A percentile compares a stretch with the other conserved stretches of the same genome.
Evolutionary conservation across 352 stramenopile genomes (phyloP).

Genomic region (Globisporangium barbulae): DNA sequence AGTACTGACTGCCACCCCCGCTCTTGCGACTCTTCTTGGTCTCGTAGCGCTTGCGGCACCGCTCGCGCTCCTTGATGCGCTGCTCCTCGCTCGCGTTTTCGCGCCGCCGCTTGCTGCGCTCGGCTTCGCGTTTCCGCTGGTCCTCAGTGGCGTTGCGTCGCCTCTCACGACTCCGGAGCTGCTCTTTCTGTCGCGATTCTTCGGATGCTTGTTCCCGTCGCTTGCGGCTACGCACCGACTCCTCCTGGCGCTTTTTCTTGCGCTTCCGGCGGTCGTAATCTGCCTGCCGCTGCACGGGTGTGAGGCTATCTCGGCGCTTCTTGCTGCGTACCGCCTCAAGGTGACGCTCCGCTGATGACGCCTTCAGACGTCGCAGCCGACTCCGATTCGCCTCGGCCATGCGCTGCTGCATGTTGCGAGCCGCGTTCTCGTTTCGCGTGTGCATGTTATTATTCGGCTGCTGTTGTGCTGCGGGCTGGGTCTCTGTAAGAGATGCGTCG

Average conservation of each 20-base stretch:
- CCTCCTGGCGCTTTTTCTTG: constrained; percentile 49
- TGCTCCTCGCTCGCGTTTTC: constrained; percentile 66
- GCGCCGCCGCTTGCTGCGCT: constrained; percentile 49
- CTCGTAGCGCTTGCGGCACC: constrained; percentile 65
- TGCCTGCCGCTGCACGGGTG: constrained; percentile 56
- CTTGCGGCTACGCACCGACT: constrained; percentile 43
- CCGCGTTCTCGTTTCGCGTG: background rate
- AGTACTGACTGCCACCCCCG: constrained; percentile 1
- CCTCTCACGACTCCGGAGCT: constrained; percentile 56
- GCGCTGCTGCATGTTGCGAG: constrained; percentile 20
- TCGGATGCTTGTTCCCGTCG: constrained; percentile 45
- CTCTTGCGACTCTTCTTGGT: constrained; percentile 33
- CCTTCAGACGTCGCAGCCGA: constrained; percentile 43
- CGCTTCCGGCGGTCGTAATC: constrained; percentile 60
- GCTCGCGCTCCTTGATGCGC: constrained; percentile 53
- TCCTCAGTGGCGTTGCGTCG: constrained; percentile 61
- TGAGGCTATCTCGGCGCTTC: constrained; percentile 55
- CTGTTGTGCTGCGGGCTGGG: background rate
- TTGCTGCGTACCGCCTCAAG: constrained; percentile 55
- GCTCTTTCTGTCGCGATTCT: constrained; percentile 45
- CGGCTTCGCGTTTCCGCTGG: constrained; percentile 56
- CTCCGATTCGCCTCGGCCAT: constrained; percentile 57
- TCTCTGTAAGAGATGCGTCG: background rate
- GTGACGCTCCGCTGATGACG: constrained; percentile 42
- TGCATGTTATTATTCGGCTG: constrained; percentile 4